Base-by-base conservation (phyloP, 2,329 filamentous ascomycete genomes). In the Penicillium glabrum region DNA sequence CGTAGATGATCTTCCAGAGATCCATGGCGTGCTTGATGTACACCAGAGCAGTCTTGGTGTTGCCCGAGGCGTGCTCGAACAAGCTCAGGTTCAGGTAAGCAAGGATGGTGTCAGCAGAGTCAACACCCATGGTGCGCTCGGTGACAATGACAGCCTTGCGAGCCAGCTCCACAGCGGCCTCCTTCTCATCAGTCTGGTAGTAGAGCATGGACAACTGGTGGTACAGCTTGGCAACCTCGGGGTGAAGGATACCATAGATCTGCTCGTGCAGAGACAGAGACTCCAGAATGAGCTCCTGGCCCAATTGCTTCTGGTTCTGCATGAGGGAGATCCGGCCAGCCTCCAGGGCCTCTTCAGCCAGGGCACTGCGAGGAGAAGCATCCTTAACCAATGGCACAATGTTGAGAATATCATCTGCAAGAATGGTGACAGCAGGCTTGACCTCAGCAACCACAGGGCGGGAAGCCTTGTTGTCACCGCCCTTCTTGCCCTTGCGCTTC, bases 141-240 rank as follows among this genome's bases (percentile, higher is more conserved):
- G 93, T 90, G 43, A 99, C 93, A 60, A 99, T 93, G 64, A 96
- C 93, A 24, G 95, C 93, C 80, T 99, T 99, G 72, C 92, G 90
- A 19, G 95, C 93, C 61, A 99, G 85, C 76, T 99, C 95, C 24
- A 98, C 89, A 24, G 95, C 95, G 10, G 91, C 91, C 37, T 93
- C 90, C 82, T 98, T 98, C 80, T 99, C 95, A 53, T 98, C 95
- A n/a, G 96, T 85, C 74, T 96, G 90, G 77, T 96, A 98, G 79
- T 97, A 97, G 54, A 98, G 83, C 82, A 96, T 96, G 3, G 95
- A 96, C 46, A 99, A 78, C 51, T 90, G 92, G 76, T 96, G 93
- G 81, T 99, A 99, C 27, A 96, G 89, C 62, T 93, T 88, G 46
- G 93, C 95, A 58, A 98, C 93, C 77, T 99, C 95, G 1, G 95